Conservation (phyloP, 306 rosid genomes). For the Casuarina equisetifolia region DNA sequence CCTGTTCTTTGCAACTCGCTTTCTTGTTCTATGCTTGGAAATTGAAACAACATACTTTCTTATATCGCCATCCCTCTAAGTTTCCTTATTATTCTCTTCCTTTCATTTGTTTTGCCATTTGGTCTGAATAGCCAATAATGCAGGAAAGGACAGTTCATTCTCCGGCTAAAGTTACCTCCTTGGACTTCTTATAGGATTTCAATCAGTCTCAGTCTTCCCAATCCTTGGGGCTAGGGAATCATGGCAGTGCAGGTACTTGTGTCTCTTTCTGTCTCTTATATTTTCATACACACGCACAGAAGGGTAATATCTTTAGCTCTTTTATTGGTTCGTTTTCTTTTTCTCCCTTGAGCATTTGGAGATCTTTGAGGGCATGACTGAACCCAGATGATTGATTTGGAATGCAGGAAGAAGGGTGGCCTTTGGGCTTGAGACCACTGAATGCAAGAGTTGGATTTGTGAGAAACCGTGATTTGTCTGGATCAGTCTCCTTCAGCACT, state of each 20-base stretch:
- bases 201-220: slow-evolving; percentile 12
- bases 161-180: slow-evolving; percentile 32
- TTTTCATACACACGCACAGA: neutral
- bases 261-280: slow-evolving; percentile 5
- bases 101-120: slow-evolving; percentile 18
- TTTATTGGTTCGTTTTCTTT: neutral
- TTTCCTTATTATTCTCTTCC: neutral
- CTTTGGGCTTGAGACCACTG: slow-evolving; percentile 71
- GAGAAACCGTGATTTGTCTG: slow-evolving; percentile 52
- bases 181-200: slow-evolving; percentile 24
- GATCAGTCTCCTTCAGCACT: slow-evolving; percentile 73
- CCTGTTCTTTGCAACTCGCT: neutral
- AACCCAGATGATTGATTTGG: neutral
- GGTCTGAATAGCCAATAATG: slow-evolving; percentile 7
- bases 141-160: slow-evolving; percentile 35
- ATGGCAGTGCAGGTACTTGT: slow-evolving; percentile 63
- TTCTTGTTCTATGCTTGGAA: neutral
- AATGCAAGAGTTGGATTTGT: slow-evolving; percentile 58
- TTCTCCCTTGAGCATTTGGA: neutral
- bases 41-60: neutral
- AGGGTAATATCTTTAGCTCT: neutral
- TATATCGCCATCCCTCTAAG: neutral
- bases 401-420: slow-evolving; percentile 86
- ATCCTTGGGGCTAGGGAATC: slow-evolving; percentile 22
- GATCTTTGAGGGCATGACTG: slow-evolving; percentile 2